These are phyloP conservation scores for Ochetophila trinervis DNA, from an alignment of 306 rosid species.

Conservation along the genomic window DNA sequence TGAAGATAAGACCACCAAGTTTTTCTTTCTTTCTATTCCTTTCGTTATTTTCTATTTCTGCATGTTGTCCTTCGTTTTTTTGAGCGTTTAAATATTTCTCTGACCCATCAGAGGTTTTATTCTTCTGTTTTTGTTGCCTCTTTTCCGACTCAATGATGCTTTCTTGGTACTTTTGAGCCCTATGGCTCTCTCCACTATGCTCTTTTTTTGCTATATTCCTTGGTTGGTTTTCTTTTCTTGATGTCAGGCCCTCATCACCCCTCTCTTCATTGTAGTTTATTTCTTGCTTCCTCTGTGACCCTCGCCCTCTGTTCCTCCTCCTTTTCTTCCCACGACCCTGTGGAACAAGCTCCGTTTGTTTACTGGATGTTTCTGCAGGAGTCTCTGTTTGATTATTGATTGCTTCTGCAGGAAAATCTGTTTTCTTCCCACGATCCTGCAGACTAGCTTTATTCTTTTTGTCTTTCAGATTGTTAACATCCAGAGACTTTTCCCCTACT, in stretches of 20 bases:
- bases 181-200: conserved; percentile 31
- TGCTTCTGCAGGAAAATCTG: conserved; percentile 1
- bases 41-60: conserved; percentile 24
- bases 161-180: conserved; percentile 26
- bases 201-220: conserved; percentile 22
- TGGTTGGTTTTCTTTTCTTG: conserved; percentile 27
- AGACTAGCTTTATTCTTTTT: not conserved
- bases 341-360: not conserved
- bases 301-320: conserved; percentile 22
- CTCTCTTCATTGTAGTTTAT: conserved; percentile 28
- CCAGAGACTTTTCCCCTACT: conserved; percentile 42
- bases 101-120: conserved; percentile 29
- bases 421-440: not conserved
- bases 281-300: conserved; percentile 25
- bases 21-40: conserved; percentile 41
- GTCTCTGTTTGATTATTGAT: conserved; percentile 6
- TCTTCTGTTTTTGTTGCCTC: conserved; percentile 29
- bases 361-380: not conserved
- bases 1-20: conserved; percentile 82
- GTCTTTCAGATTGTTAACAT: conserved; percentile 21
- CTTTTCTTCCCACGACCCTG: not conserved
- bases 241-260: conserved; percentile 22
- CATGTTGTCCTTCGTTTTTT: conserved; percentile 27
- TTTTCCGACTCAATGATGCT: conserved; percentile 21
- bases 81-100: conserved; percentile 28